Conservation (phyloP, 345 rosid species). For the Hirschfeldia incana region DNA sequence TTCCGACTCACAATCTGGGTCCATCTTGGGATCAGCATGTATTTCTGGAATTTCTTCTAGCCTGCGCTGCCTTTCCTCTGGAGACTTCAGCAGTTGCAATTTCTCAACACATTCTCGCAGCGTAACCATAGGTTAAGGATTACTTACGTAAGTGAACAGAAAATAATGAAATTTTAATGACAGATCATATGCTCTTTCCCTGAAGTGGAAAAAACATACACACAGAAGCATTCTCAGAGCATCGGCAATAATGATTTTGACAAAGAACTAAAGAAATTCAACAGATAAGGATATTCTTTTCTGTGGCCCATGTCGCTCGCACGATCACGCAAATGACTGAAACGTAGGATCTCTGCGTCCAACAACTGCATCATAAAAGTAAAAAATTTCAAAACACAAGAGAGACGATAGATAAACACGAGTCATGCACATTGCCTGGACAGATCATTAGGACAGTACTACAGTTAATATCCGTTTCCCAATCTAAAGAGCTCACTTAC, state of each 20-base stretch:
- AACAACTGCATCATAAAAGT: conserved; percentile 61
- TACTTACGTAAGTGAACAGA: conserved; percentile 14
- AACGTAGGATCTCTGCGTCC: conserved; percentile 82
- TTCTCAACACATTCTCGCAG: conserved; percentile 99
- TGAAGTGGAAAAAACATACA: conserved; percentile 13
- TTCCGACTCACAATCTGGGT: conserved; percentile 90
- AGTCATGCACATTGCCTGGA: conserved; percentile 22
- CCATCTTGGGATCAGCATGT: conserved; percentile 96
- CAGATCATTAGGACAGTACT: not conserved
- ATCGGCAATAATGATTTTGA: conserved; percentile 4
- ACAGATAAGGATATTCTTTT: conserved; percentile 92
- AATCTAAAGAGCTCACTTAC: conserved; percentile 5
- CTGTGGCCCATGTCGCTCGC: conserved; percentile 94
- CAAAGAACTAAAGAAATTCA: not conserved
- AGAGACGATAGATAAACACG: conserved; percentile 10
- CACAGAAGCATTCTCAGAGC: conserved; percentile 9
- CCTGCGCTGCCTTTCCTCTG: conserved; percentile 92
- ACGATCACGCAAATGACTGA: conserved; percentile 97
- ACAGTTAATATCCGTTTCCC: not conserved
- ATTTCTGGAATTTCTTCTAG: conserved; percentile 95
- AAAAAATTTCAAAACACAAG: conserved; percentile 7
- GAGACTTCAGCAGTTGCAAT: conserved; percentile 86
- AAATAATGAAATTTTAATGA: not conserved
- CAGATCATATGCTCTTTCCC: conserved; percentile 10
- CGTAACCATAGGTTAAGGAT: conserved; percentile 77